A percentile compares a stretch with the other conserved stretches of the same genome.
These are phyloP conservation scores for Alternaria metachromatica DNA, from an alignment of 2,329 filamentous ascomycete species.

Conservation along the genomic window DNA sequence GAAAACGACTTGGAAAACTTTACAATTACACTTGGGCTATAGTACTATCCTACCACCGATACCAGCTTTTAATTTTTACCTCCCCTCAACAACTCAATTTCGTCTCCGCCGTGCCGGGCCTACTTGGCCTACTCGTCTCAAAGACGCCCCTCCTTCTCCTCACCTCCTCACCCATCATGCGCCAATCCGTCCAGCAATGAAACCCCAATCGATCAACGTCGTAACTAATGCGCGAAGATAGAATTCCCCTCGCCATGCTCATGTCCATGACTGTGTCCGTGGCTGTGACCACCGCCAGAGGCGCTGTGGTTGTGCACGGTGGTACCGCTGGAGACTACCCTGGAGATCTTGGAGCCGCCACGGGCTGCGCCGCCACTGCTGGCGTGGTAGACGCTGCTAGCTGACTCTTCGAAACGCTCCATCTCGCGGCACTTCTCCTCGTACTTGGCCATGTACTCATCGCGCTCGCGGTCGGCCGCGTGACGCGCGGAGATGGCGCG, in stretches of 20 bases:
- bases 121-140: background rate
- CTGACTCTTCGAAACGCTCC: conserved; percentile 29
- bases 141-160: background rate
- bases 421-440: conserved; percentile 36
- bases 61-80: background rate
- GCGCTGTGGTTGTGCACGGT: conserved; percentile 23
- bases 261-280: background rate
- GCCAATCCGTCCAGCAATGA: background rate
- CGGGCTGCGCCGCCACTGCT: conserved; percentile 3
- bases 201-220: background rate
- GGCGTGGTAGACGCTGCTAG: conserved; percentile 21
- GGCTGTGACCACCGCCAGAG: background rate
- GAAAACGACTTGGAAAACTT: background rate
- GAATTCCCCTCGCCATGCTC: conserved; percentile 13
- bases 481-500: conserved; percentile 29
- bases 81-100: background rate
- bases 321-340: conserved; percentile 24
- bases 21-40: background rate
- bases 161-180: background rate
- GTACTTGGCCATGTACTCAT: conserved; percentile 29
- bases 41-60: background rate
- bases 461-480: conserved; percentile 31
- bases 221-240: conserved; percentile 2
- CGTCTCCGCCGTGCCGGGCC: background rate
- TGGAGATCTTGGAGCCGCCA: conserved; percentile 6